A percentile compares a stretch with the other conserved stretches of the same genome.
These are phyloP conservation scores for Apophysomyces ossiformis DNA, from an alignment of 371 early-diverging fungal species.

Conservation along the genomic window DNA sequence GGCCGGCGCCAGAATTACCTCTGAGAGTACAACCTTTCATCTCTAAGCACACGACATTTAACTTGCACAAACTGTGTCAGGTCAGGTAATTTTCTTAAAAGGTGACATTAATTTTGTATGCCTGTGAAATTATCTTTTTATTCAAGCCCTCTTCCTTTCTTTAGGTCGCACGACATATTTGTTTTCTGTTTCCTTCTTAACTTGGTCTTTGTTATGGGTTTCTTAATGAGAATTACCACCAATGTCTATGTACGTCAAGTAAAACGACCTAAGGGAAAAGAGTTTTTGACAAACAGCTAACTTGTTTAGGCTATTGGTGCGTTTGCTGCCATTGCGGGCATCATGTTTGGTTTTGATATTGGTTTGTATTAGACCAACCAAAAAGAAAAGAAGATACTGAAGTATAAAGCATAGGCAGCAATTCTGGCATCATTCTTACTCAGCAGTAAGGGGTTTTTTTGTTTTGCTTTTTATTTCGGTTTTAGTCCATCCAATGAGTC, in stretches of 20 bases:
- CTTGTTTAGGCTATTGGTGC: constrained; percentile 48
- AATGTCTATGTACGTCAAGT: constrained; percentile 40
- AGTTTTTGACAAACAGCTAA: background rate
- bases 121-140: too few relatives aligned
- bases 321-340: constrained; percentile 64
- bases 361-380: constrained; percentile 27
- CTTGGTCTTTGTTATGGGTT: background rate
- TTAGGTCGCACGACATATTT: too few relatives aligned
- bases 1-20: too few relatives aligned
- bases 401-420: background rate
- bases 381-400: background rate
- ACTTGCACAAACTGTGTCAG: too few relatives aligned
- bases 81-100: too few relatives aligned
- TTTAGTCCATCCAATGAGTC: background rate
- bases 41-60: too few relatives aligned
- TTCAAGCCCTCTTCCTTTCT: too few relatives aligned
- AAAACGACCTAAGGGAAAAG: constrained; percentile 11
- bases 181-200: background rate
- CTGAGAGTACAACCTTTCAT: too few relatives aligned
- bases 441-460: background rate
- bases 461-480: background rate
- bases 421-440: constrained; percentile 1
- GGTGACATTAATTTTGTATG: too few relatives aligned
- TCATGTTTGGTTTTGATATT: constrained; percentile 69
- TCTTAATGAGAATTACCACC: constrained; percentile 22